These are phyloP conservation scores for Cubamyces sp. DNA, from an alignment of 768 basidiomycete genomes.

Conservation along the genomic window DNA sequence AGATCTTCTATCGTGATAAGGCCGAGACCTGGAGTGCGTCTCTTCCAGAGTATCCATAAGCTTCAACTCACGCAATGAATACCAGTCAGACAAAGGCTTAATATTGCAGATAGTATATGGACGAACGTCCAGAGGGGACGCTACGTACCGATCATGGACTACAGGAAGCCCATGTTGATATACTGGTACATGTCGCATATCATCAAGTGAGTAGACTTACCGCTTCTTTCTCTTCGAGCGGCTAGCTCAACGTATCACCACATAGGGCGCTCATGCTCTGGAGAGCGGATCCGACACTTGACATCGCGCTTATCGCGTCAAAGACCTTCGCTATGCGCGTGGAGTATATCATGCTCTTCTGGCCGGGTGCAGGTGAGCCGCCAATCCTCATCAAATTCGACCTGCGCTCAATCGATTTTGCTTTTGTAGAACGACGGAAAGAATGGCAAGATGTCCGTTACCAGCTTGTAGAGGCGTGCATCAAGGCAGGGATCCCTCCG, in stretches of 20 bases:
- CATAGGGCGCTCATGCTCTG: conserved; percentile 59
- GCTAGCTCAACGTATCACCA: too few relatives aligned
- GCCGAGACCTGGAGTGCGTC: conserved; percentile 30
- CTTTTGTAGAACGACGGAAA: conserved; percentile 51
- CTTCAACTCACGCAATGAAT: conserved; percentile 35
- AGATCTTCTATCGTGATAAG: conserved; percentile 28
- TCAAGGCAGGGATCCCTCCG: conserved; percentile 46
- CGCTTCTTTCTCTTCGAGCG: neutral
- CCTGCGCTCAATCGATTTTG: neutral
- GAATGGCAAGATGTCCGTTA: conserved; percentile 53
- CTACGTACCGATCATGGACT: conserved; percentile 61
- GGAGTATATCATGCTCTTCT: conserved; percentile 61
- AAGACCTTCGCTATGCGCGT: conserved; percentile 58
- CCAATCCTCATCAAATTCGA: neutral
- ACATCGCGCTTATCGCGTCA: conserved; percentile 62
- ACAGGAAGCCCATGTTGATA: conserved; percentile 68
- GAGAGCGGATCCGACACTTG: conserved; percentile 59
- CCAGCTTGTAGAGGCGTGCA: conserved; percentile 50
- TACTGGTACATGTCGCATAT: conserved; percentile 80
- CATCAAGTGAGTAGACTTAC: conserved; percentile 43
- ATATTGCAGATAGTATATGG: neutral
- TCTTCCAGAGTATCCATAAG: neutral
- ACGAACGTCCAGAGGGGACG: neutral
- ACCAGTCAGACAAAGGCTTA: conserved; percentile 5
- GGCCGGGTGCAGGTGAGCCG: conserved; percentile 62